These are phyloP conservation scores for Nissolia schottii DNA, from an alignment of 306 rosid genomes.

Conservation along the genomic window DNA sequence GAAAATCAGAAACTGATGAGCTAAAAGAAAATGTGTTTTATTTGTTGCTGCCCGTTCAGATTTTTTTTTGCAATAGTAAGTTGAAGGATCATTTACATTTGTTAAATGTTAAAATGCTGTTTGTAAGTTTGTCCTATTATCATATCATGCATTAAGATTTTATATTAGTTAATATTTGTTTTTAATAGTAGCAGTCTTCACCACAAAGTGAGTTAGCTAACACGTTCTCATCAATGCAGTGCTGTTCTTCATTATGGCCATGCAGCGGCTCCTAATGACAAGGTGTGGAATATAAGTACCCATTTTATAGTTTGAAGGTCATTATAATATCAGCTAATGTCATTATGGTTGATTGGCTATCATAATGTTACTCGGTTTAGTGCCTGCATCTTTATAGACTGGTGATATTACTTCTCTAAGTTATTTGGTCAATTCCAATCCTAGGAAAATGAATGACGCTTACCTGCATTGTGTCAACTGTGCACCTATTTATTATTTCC, in stretches of 20 bases:
- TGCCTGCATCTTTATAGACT: slow-evolving; percentile 8
- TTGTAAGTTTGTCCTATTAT: background rate
- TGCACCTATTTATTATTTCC: background rate
- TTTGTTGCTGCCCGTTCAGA: slow-evolving; percentile 5
- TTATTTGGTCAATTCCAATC: slow-evolving; percentile 7
- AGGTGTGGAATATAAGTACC: slow-evolving; percentile 34
- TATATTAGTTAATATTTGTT: background rate
- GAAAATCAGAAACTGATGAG: background rate
- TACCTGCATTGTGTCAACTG: slow-evolving; percentile 2
- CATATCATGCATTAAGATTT: background rate
- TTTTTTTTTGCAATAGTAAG: background rate
- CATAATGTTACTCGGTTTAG: background rate
- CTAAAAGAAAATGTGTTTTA: background rate
- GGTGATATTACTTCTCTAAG: background rate
- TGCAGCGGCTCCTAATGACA: slow-evolving; percentile 95
- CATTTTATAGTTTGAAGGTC: background rate
- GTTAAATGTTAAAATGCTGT: background rate
- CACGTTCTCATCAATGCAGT: slow-evolving; percentile 43
- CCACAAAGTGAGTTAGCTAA: slow-evolving; percentile 18
- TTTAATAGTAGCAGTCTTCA: background rate
- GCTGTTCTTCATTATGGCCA: slow-evolving; percentile 93
- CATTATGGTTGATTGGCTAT: background rate
- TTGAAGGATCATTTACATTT: background rate
- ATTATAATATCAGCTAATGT: background rate
- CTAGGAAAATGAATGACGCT: background rate